Percentiles rank a stretch among this genome's conserved stretches.
Conservation (phyloP, 2,329 filamentous ascomycete species). For the Conoideocrella luteorostrata region DNA sequence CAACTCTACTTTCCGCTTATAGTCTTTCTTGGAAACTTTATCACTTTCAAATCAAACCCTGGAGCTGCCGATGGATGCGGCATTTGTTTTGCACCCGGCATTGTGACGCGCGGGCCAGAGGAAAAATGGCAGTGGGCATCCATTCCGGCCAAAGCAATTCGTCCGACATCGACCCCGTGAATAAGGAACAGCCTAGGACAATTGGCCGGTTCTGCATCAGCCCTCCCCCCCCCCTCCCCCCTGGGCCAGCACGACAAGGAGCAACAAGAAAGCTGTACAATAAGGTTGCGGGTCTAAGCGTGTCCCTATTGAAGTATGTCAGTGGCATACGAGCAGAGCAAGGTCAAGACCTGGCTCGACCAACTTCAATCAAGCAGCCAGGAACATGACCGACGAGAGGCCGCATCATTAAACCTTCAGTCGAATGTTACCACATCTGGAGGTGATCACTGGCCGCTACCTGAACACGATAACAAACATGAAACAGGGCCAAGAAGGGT, state of each 20-base stretch:
- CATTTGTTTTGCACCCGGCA: too few species aligned
- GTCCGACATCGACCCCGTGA: too few species aligned
- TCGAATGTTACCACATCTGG: background rate
- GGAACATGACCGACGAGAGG: background rate
- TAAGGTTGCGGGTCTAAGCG: background rate
- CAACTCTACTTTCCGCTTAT: too few species aligned
- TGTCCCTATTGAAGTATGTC: background rate
- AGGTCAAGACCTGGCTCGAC: constrained; percentile 1
- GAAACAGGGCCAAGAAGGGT: too few species aligned
- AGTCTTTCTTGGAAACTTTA: too few species aligned
- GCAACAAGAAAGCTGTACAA: background rate
- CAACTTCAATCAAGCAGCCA: background rate
- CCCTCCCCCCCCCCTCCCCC: background rate
- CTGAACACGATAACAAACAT: background rate
- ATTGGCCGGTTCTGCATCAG: too few species aligned
- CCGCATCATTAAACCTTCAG: background rate
- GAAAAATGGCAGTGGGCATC: too few species aligned
- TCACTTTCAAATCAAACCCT: too few species aligned
- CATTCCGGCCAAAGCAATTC: too few species aligned
- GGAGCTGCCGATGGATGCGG: too few species aligned
- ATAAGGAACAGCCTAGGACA: too few species aligned
- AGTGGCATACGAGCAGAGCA: background rate
- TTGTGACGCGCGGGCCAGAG: too few species aligned
- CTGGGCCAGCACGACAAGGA: background rate
- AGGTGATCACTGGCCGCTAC: background rate